Evolutionary conservation across 2,329 filamentous ascomycete genomes (phyloP).

Genomic region (Coniosporium tulheliwenetii): DNA sequence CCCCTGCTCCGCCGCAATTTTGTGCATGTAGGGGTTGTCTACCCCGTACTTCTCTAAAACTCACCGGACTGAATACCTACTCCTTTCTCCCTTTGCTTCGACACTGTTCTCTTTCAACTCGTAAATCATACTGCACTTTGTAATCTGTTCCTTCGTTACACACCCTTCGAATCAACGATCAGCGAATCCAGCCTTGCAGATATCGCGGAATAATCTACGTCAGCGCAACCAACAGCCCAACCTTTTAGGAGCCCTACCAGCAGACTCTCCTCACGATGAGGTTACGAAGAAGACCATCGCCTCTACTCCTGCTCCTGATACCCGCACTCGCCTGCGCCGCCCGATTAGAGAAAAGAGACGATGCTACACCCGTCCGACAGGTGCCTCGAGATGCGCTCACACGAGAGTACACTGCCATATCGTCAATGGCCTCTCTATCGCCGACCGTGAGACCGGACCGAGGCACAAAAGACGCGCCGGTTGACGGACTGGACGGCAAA

Average conservation of each 20-base stretch:
- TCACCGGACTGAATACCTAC: no score
- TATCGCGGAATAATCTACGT: slow-evolving; percentile 1
- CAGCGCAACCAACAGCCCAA: slow-evolving; percentile 1
- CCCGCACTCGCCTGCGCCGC: slow-evolving; percentile 37
- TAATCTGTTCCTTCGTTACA: background rate
- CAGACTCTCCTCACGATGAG: slow-evolving; percentile 34
- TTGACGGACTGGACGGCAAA: slow-evolving; percentile 87
- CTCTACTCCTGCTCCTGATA: slow-evolving; percentile 45
- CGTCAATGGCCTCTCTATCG: slow-evolving; percentile 1
- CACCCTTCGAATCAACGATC: background rate
- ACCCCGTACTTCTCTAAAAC: no score
- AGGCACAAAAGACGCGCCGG: slow-evolving; percentile 66
- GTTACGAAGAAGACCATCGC: slow-evolving; percentile 36
- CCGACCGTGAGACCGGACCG: slow-evolving; percentile 15
- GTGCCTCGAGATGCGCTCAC: slow-evolving; percentile 7
- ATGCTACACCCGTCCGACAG: slow-evolving; percentile 1
- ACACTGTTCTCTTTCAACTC: background rate
- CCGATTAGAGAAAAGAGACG: slow-evolving; percentile 13
- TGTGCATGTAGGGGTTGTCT: no score
- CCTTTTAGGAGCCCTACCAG: background rate
- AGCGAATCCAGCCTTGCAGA: background rate
- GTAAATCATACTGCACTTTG: slow-evolving; percentile 6
- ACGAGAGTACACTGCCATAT: slow-evolving; percentile 12
- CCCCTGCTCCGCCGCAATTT: no score
- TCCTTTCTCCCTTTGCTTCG: background rate